Evolutionary conservation across 352 stramenopile species (phyloP), one percentile per base, ranked within the genome.

Genomic region (Phytophthora podocarpi): DNA sequence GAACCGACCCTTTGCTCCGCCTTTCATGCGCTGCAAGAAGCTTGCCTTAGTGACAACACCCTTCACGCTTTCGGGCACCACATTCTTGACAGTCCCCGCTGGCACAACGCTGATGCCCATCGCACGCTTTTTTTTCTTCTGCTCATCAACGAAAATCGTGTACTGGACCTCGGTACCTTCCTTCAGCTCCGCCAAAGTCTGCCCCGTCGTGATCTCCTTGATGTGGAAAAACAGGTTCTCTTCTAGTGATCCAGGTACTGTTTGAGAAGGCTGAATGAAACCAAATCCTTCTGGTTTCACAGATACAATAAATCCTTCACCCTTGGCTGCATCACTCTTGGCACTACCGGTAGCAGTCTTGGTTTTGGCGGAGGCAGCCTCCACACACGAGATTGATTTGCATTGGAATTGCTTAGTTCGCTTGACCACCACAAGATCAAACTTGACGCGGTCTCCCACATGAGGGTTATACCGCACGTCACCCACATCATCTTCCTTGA

Each of bases 201-300:
- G 70, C 24, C 72, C 74, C 0, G 70, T 79, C 16, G 70, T 73
- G 23, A 94, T 69, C 15, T 91, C 85, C 30, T 89, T 91, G 24
- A 94, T 70, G 61, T 91, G 85, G 67, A 94, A 94, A 59, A 89
- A 94, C 30, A 94, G 27, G 49, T 88, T 90, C 54, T 90, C 80
- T 21, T 75, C 74, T 2, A 76, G 51, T 2, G 35, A 49, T 3
- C 73, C 76, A 11, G 71, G 23, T 2, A 54, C 59, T 10, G 67
- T 74, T 28, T 77, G 62, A 11, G 70, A 76, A 36, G 80, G 82
- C 27, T 87, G 64, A 43, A 94, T 91, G 41, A 94, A 94, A 6
- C 85, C 85, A 53, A 91, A 94, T 5, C 81, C 81, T 59, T 94
- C 82, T 5, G 54, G 53, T 43, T 90, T 91, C 52, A 92, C 50